Percentiles rank a stretch among this genome's conserved stretches.
Evolutionary conservation across 1,284 basidiomycete species (phyloP).

Genomic region (Sporisorium iseilematis-ciliati): DNA sequence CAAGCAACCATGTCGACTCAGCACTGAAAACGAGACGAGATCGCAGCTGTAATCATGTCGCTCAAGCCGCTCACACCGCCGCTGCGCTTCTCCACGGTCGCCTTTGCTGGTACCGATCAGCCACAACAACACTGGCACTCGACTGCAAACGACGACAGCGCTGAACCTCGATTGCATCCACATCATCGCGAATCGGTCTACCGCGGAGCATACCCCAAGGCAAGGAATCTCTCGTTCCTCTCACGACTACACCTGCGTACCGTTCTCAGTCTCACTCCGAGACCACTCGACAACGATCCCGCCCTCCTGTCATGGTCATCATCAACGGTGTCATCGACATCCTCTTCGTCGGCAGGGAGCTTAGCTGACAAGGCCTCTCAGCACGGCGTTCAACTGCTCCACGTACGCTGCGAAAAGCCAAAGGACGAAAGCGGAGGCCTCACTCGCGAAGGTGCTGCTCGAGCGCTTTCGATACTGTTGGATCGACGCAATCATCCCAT

Average conservation of each 20-base stretch:
- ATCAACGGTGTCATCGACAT: slow-evolving; percentile 2
- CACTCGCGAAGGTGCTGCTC: slow-evolving; percentile 58
- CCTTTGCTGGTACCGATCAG: slow-evolving; percentile 38
- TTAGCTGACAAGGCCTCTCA: slow-evolving; percentile 10
- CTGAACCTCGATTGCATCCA: slow-evolving; percentile 24
- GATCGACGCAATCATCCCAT: slow-evolving; percentile 62
- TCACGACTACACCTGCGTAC: slow-evolving; percentile 60
- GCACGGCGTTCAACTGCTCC: slow-evolving; percentile 48
- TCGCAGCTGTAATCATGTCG: slow-evolving; percentile 24
- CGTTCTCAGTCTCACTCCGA: slow-evolving; percentile 65
- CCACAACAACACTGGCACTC: slow-evolving; percentile 5
- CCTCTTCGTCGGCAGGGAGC: neutral
- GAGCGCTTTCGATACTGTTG: slow-evolving; percentile 57
- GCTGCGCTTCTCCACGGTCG: slow-evolving; percentile 59
- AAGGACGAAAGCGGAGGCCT: slow-evolving; percentile 67
- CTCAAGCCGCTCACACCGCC: slow-evolving; percentile 59
- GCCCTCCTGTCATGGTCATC: slow-evolving; percentile 53
- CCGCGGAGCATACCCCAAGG: slow-evolving; percentile 66
- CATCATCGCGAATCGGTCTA: slow-evolving; percentile 59
- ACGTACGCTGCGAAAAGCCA: slow-evolving; percentile 64
- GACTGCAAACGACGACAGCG: neutral
- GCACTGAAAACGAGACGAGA: slow-evolving; percentile 1
- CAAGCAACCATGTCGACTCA: slow-evolving; percentile 3
- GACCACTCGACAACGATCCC: slow-evolving; percentile 59
- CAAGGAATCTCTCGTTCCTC: slow-evolving; percentile 64